Conservation (phyloP, 2,329 filamentous ascomycete genomes). For the Xylaria sp. region DNA sequence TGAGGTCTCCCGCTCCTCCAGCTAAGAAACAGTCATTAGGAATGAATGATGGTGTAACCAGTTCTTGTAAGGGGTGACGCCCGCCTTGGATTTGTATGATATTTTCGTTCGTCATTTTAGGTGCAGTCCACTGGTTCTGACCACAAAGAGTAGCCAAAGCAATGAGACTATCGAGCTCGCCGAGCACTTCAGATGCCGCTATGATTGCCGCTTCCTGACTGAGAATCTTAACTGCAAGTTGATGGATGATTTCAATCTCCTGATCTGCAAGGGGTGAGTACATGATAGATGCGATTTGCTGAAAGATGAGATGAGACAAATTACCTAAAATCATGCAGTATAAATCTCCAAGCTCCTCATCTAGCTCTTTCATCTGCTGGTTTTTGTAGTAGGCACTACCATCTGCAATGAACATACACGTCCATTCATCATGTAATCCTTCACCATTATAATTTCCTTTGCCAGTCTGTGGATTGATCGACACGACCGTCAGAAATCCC, state of each 20-base stretch:
- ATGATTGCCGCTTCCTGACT: constrained; percentile 74
- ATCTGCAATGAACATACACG: constrained; percentile 79
- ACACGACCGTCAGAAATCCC: constrained; percentile 85
- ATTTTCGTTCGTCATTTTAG: constrained; percentile 76
- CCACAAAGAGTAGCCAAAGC: constrained; percentile 82
- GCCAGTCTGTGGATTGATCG: constrained; percentile 68
- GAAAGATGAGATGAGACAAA: constrained; percentile 42
- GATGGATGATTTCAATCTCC: constrained; percentile 89
- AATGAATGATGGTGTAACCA: constrained; percentile 82
- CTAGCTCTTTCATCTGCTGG: constrained; percentile 80
- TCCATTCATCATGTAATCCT: constrained; percentile 72
- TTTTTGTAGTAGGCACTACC: constrained; percentile 88
- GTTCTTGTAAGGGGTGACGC: constrained; percentile 87
- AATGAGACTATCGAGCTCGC: constrained; percentile 86
- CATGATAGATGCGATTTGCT: not conserved
- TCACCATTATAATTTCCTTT: constrained; percentile 72
- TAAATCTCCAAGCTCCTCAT: constrained; percentile 83
- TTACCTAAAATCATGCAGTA: constrained; percentile 85
- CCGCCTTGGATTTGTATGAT: constrained; percentile 80
- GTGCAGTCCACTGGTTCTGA: constrained; percentile 76
- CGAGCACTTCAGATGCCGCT: constrained; percentile 80
- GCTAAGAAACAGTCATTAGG: constrained; percentile 80
- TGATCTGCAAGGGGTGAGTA: constrained; percentile 65
- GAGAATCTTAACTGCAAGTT: constrained; percentile 77
- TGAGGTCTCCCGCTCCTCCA: constrained; percentile 63